Evolutionary conservation across 306 rosid species (phyloP).

Genomic region (Medicago lupulina): DNA sequence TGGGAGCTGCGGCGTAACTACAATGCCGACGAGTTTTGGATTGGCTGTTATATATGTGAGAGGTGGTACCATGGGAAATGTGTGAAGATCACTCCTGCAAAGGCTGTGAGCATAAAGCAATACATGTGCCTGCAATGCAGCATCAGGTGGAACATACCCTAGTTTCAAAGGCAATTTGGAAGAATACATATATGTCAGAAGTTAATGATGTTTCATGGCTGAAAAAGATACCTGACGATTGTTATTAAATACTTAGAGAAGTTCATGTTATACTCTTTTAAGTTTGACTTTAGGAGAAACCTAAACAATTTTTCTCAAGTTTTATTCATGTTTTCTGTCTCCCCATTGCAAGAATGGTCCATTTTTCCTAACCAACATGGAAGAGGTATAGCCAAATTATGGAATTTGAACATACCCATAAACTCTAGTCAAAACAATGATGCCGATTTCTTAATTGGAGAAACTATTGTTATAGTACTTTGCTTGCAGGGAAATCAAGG

Average conservation of each 20-base stretch:
- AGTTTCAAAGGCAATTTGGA: slow-evolving; percentile 35
- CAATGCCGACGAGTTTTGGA: slow-evolving; percentile 89
- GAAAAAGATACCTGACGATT: slow-evolving; percentile 52
- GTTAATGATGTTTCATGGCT: slow-evolving; percentile 44
- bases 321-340: not conserved
- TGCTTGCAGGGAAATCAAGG: not conserved
- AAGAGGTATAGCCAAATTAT: not conserved
- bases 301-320: slow-evolving; percentile 8
- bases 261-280: slow-evolving; percentile 19
- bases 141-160: slow-evolving; percentile 69
- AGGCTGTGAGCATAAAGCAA: slow-evolving; percentile 90
- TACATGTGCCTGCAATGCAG: slow-evolving; percentile 91
- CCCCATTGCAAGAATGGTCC: not conserved
- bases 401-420: slow-evolving; percentile 32
- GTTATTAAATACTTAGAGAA: slow-evolving; percentile 43
- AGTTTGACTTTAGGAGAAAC: slow-evolving; percentile 5
- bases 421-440: slow-evolving; percentile 4
- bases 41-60: slow-evolving; percentile 86
- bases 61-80: slow-evolving; percentile 94
- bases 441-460: not conserved
- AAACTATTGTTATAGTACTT: not conserved
- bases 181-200: not conserved
- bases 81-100: slow-evolving; percentile 89
- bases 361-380: not conserved
- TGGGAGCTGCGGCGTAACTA: slow-evolving; percentile 86